A percentile compares a stretch with the other conserved stretches of the same genome.
These are phyloP conservation scores for Kluyveromyces nonfermentans DNA, from an alignment of 805 yeast genomes.

Conservation along the genomic window DNA sequence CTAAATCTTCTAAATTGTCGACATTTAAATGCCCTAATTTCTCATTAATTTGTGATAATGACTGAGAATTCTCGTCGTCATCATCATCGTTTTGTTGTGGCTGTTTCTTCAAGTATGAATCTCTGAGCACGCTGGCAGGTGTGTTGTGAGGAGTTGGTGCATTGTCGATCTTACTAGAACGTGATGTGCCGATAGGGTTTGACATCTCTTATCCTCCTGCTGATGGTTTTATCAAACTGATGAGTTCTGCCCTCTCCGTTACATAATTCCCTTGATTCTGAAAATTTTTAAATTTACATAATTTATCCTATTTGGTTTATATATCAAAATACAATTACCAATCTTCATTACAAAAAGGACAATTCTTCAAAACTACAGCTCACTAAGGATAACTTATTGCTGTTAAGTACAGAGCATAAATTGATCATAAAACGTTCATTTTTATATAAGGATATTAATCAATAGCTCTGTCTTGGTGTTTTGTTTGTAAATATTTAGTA, in stretches of 20 bases:
- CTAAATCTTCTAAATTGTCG: neutral
- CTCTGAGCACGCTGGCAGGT: slow-evolving; percentile 73
- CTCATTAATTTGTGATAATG: slow-evolving; percentile 1
- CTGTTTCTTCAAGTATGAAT: slow-evolving; percentile 49
- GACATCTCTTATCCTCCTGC: slow-evolving; percentile 41
- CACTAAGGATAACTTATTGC: neutral
- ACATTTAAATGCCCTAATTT: slow-evolving; percentile 1
- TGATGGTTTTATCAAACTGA: neutral
- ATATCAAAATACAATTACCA: neutral
- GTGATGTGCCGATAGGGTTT: slow-evolving; percentile 73
- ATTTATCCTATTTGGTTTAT: neutral
- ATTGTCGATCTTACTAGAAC: slow-evolving; percentile 62
- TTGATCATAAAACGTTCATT: too few species aligned
- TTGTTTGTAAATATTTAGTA: too few species aligned
- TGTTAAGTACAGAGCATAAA: too few species aligned
- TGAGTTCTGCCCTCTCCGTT: neutral
- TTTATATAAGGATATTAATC: too few species aligned
- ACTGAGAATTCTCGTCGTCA: neutral
- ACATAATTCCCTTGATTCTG: neutral
- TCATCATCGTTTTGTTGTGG: neutral
- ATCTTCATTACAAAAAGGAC: neutral
- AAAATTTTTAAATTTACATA: neutral
- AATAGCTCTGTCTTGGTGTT: too few species aligned
- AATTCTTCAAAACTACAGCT: neutral
- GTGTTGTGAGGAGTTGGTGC: slow-evolving; percentile 99